Conservation (phyloP, 805 yeast species). For the Lipomyces spencermartinsiae region DNA sequence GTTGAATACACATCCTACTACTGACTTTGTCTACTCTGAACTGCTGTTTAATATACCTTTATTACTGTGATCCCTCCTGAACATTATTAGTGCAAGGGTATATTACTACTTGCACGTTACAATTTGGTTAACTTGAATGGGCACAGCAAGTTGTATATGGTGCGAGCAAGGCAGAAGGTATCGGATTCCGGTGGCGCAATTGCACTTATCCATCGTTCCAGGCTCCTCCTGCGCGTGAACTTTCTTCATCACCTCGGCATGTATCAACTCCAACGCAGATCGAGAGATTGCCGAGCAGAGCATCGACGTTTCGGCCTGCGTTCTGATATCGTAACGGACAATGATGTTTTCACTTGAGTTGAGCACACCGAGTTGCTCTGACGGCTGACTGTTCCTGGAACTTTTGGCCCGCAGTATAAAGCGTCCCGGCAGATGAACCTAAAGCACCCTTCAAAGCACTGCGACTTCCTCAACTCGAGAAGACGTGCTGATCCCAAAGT, state of each 20-base stretch:
- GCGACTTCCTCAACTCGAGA: not conserved
- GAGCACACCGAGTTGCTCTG: no score
- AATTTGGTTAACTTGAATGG: not conserved
- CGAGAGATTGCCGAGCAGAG: constrained; percentile 5
- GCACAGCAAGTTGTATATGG: not conserved
- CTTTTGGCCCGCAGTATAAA: no score
- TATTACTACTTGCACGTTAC: no score
- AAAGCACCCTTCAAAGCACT: not conserved
- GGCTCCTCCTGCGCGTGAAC: not conserved
- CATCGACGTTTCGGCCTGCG: not conserved
- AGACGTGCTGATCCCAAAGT: not conserved
- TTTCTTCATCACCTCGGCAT: constrained; percentile 6
- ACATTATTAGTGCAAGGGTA: no score
- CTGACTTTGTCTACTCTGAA: no score
- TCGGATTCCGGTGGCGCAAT: not conserved
- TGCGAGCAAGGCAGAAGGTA: not conserved
- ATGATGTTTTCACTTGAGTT: no score
- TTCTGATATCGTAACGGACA: not conserved
- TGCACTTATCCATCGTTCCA: not conserved
- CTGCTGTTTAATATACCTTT: no score
- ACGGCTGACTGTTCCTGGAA: no score
- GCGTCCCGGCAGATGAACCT: not conserved
- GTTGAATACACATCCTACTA: no score
- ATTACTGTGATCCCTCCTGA: no score
- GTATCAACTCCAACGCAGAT: not conserved